These are phyloP conservation scores for Hymenotorrendiella dingleyae DNA, from an alignment of 2,329 filamentous ascomycete genomes.

Conservation along the genomic window DNA sequence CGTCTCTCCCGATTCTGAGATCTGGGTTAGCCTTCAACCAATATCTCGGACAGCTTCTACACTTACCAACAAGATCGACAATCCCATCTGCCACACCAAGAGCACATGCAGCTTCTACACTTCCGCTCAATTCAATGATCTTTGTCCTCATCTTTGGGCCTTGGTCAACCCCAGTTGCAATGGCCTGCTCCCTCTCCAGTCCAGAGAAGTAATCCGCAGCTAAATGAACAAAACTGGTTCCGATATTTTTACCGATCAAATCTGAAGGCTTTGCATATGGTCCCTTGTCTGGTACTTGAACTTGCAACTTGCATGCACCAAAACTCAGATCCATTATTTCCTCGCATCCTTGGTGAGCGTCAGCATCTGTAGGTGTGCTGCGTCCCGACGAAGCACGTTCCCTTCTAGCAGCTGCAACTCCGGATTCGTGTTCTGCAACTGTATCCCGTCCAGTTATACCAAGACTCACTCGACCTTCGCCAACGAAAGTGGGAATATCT, in stretches of 20 bases:
- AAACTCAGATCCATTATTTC: slow-evolving; percentile 89
- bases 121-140: slow-evolving; percentile 91
- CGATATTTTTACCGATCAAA: slow-evolving; percentile 85
- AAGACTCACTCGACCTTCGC: slow-evolving; percentile 86
- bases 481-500: slow-evolving; percentile 96
- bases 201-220: slow-evolving; percentile 76
- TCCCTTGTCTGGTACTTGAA: slow-evolving; percentile 92
- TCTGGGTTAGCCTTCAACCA: slow-evolving; percentile 18
- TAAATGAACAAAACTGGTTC: slow-evolving; percentile 89
- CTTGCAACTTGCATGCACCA: slow-evolving; percentile 85
- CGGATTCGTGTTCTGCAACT: slow-evolving; percentile 81
- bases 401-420: slow-evolving; percentile 44
- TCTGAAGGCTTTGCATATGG: slow-evolving; percentile 62
- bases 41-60: not conserved
- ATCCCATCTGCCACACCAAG: slow-evolving; percentile 95
- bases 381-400: slow-evolving; percentile 43
- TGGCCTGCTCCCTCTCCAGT: slow-evolving; percentile 55
- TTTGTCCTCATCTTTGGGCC: slow-evolving; percentile 67
- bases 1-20: slow-evolving; percentile 89
- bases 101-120: slow-evolving; percentile 94
- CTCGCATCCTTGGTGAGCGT: slow-evolving; percentile 51
- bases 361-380: slow-evolving; percentile 35
- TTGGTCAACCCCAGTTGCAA: slow-evolving; percentile 28
- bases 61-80: slow-evolving; percentile 88
- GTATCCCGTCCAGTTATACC: slow-evolving; percentile 94